A percentile compares a stretch with the other conserved stretches of the same genome.
Evolutionary conservation across 371 early-diverging fungal species (phyloP).

Genomic region (Mortierella sp.): DNA sequence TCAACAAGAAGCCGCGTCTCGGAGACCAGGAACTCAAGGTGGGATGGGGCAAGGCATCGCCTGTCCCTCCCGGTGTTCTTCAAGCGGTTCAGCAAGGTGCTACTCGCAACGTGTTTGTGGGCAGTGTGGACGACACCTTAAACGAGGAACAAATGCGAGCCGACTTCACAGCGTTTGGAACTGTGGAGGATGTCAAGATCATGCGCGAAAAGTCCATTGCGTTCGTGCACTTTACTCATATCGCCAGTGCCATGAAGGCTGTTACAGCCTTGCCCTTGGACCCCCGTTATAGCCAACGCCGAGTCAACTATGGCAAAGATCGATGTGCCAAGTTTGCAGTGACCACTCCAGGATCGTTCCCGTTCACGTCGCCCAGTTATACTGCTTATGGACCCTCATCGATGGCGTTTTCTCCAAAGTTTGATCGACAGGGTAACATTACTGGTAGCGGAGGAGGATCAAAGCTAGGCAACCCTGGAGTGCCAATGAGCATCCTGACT

Average conservation of each 20-base stretch:
- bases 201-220: conserved; percentile 78
- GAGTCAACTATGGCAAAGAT: conserved; percentile 83
- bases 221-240: conserved; percentile 83
- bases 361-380: neutral
- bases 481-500: conserved; percentile 11
- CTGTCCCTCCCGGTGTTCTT: conserved; percentile 60
- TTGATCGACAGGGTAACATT: conserved; percentile 6
- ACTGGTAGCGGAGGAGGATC: no score
- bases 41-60: conserved; percentile 82
- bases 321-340: conserved; percentile 65
- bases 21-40: conserved; percentile 50
- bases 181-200: conserved; percentile 78
- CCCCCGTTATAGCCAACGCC: conserved; percentile 61
- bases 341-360: conserved; percentile 4
- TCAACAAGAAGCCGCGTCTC: conserved; percentile 48
- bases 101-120: conserved; percentile 82
- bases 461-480: conserved; percentile 3
- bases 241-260: conserved; percentile 77
- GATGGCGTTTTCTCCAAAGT: conserved; percentile 4
- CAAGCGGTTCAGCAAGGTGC: conserved; percentile 75
- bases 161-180: conserved; percentile 73
- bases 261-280: conserved; percentile 68
- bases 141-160: conserved; percentile 64
- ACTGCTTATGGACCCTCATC: neutral
- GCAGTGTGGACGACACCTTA: conserved; percentile 67